Percentiles rank a stretch among this genome's conserved stretches.
These are phyloP conservation scores for Graphiopsis chlorocephala DNA, from an alignment of 2,329 filamentous ascomycete genomes.

Conservation along the genomic window DNA sequence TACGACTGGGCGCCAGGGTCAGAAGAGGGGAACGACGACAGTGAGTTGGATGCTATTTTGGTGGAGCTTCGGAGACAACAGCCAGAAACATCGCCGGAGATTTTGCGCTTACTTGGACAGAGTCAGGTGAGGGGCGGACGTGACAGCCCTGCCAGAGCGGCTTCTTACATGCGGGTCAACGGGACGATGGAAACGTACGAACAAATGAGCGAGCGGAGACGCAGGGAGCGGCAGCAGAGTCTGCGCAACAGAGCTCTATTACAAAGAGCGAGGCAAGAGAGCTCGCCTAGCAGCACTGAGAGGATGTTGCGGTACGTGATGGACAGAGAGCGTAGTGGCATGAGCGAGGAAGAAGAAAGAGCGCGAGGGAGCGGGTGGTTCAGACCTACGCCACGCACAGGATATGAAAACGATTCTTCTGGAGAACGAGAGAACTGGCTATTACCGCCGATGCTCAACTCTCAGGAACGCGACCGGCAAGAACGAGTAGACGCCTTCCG, in stretches of 20 bases:
- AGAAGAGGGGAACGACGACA: constrained; percentile 29
- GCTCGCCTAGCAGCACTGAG: constrained; percentile 34
- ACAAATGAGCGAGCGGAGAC: constrained; percentile 29
- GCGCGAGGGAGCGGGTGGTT: constrained; percentile 35
- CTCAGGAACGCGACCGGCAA: constrained; percentile 21
- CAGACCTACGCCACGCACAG: constrained; percentile 23
- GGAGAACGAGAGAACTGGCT: constrained; percentile 23
- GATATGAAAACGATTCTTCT: not conserved
- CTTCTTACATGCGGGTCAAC: constrained; percentile 16
- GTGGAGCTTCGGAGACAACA: constrained; percentile 40
- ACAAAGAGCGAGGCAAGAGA: constrained; percentile 32
- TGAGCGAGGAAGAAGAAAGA: constrained; percentile 35
- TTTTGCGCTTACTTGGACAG: constrained; percentile 37
- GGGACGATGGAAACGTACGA: constrained; percentile 26
- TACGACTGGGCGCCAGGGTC: constrained; percentile 58
- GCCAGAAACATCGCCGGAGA: constrained; percentile 33
- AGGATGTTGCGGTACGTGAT: constrained; percentile 41
- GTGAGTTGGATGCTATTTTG: constrained; percentile 42
- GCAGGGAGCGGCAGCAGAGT: constrained; percentile 31
- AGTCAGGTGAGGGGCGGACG: constrained; percentile 35
- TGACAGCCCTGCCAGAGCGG: constrained; percentile 25
- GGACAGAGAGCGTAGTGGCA: constrained; percentile 37
- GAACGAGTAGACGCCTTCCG: constrained; percentile 35
- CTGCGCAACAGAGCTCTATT: constrained; percentile 32
- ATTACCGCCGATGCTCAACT: constrained; percentile 21